A percentile compares a stretch with the other conserved stretches of the same genome.
Evolutionary conservation across 192 early-diverging fungal genomes (phyloP).

Genomic region (Cetraspora pellucida): DNA sequence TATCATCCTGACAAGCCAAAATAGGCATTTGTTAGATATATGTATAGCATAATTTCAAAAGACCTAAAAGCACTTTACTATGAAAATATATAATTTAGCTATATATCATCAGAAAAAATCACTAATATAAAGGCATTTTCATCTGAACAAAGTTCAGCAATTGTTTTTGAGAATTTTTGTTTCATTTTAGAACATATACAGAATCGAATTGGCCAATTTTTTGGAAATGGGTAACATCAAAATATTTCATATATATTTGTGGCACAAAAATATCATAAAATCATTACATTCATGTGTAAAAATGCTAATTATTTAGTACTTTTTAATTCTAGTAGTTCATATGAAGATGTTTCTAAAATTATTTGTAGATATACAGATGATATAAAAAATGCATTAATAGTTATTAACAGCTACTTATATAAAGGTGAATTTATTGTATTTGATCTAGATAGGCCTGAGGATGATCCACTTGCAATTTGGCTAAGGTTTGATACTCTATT

Average conservation of each 20-base stretch:
- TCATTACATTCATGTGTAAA: neutral
- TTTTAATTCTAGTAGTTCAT: neutral
- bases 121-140: no score
- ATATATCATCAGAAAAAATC: no score
- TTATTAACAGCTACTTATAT: no score
- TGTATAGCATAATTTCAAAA: constrained; percentile 1
- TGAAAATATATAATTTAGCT: neutral
- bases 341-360: no score
- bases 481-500: neutral
- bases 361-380: no score
- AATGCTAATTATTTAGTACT: constrained; percentile 10
- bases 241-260: neutral
- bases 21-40: no score
- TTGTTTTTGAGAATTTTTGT: no score
- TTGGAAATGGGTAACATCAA: no score
- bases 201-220: no score
- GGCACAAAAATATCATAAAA: constrained; percentile 9
- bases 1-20: neutral
- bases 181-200: no score
- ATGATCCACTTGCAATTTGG: neutral
- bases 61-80: neutral
- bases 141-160: no score
- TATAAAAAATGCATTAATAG: no score
- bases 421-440: neutral
- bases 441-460: neutral